phyloP scores from a whole-genome alignment of 768 basidiomycete genomes.

The Termitomyces sp. region DNA sequence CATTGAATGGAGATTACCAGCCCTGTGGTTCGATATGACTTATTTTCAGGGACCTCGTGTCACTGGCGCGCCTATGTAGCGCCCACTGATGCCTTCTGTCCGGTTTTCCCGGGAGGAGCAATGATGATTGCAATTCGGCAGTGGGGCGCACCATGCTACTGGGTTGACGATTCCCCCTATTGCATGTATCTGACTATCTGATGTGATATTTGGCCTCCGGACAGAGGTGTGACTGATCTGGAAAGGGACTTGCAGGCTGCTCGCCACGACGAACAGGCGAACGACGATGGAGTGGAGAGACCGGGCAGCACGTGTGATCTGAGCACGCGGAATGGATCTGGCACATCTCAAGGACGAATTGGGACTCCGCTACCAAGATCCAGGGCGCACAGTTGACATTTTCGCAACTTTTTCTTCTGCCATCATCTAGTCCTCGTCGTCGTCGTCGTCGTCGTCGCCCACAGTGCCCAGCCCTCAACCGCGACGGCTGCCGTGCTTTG shows the following conservation, averaged over 20 bases:
- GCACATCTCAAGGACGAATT: slow-evolving; percentile 11
- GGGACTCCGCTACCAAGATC: slow-evolving; percentile 29
- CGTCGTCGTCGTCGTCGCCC: slow-evolving; percentile 13
- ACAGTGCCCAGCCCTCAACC: slow-evolving; percentile 3
- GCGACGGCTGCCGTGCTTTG: not conserved
- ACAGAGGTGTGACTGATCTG: too few relatives aligned
- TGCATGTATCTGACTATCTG: too few relatives aligned
- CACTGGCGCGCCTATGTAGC: not conserved
- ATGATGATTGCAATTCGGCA: slow-evolving; percentile 6
- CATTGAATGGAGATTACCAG: not conserved
- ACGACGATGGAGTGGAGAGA: too few relatives aligned
- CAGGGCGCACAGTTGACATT: slow-evolving; percentile 15
- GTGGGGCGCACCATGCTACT: not conserved
- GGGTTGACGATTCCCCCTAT: not conserved
- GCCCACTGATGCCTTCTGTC: not conserved
- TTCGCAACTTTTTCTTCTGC: slow-evolving; percentile 15
- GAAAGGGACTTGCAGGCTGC: too few relatives aligned
- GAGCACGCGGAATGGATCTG: not conserved
- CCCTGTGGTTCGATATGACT: not conserved
- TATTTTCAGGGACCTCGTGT: not conserved
- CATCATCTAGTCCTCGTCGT: slow-evolving; percentile 4
- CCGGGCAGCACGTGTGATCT: not conserved
- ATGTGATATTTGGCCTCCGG: too few relatives aligned
- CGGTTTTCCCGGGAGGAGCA: not conserved
- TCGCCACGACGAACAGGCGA: too few relatives aligned